These are phyloP conservation scores for Geum urbanum DNA, from an alignment of 306 rosid genomes.

Conservation along the genomic window DNA sequence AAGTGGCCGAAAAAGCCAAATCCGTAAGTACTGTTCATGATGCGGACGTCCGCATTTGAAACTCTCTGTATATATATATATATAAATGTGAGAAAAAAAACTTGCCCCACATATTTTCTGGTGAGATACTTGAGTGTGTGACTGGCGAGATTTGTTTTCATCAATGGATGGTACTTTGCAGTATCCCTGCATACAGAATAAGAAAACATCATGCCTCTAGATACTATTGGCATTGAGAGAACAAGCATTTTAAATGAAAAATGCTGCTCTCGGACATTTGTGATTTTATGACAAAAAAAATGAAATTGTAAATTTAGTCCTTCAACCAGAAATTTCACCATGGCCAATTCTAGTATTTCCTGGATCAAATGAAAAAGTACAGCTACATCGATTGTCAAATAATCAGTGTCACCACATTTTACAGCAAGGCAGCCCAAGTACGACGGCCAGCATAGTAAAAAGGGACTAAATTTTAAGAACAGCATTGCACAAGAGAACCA, in stretches of 20 bases:
- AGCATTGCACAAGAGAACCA: background rate
- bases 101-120: constrained; percentile 77
- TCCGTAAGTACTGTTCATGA: too few species aligned
- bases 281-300: background rate
- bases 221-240: background rate
- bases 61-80: background rate
- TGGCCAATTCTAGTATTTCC: background rate
- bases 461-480: background rate
- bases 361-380: background rate
- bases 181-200: constrained; percentile 62
- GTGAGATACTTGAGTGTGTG: constrained; percentile 86
- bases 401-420: background rate
- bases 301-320: background rate
- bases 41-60: too few species aligned
- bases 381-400: background rate
- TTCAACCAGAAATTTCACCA: background rate
- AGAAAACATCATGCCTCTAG: constrained; percentile 14
- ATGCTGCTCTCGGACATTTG: background rate
- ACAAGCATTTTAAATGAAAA: too few species aligned
- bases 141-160: constrained; percentile 79
- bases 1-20: too few species aligned
- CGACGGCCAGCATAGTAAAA: background rate
- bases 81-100: constrained; percentile 7
- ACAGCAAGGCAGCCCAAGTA: constrained; percentile 2
- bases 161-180: constrained; percentile 66